Evolutionary conservation across 2,329 filamentous ascomycete genomes (phyloP).

Genomic region (Penicillium sp.): DNA sequence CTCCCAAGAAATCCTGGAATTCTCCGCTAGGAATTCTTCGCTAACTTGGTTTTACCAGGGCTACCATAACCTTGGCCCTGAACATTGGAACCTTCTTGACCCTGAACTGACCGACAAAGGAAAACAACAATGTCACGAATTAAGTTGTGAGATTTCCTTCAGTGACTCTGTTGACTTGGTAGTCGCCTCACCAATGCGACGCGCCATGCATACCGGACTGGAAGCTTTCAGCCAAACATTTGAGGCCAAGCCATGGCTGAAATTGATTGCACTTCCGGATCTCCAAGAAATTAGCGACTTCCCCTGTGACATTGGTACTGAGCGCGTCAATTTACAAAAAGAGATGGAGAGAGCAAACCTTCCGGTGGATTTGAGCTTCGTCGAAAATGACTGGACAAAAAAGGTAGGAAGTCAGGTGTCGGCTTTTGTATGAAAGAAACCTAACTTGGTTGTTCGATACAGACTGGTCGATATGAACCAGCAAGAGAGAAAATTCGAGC

Average conservation of each 20-base stretch:
- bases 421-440: not conserved
- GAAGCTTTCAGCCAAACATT: conserved; percentile 61
- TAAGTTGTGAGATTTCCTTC: conserved; percentile 61
- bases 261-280: conserved; percentile 65
- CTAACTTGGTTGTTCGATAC: conserved; percentile 33
- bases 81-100: conserved; percentile 68
- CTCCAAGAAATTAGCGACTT: conserved; percentile 72
- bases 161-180: conserved; percentile 65
- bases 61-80: conserved; percentile 70
- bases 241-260: conserved; percentile 38
- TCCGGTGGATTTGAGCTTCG: conserved; percentile 55
- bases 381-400: conserved; percentile 3
- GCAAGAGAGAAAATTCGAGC: conserved; percentile 19
- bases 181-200: conserved; percentile 71
- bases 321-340: conserved; percentile 56
- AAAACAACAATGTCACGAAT: conserved; percentile 65
- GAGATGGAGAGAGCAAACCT: conserved; percentile 50
- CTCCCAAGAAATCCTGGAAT: not conserved
- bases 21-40: too few relatives aligned
- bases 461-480: conserved; percentile 41
- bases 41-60: conserved; percentile 48
- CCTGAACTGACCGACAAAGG: conserved; percentile 71
- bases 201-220: conserved; percentile 73
- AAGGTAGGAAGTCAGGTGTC: not conserved
- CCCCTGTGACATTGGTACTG: conserved; percentile 72